Evolutionary conservation across 2,329 filamentous ascomycete species (phyloP), one percentile per base, ranked within the genome.

Genomic region (Botrytis galanthina): DNA sequence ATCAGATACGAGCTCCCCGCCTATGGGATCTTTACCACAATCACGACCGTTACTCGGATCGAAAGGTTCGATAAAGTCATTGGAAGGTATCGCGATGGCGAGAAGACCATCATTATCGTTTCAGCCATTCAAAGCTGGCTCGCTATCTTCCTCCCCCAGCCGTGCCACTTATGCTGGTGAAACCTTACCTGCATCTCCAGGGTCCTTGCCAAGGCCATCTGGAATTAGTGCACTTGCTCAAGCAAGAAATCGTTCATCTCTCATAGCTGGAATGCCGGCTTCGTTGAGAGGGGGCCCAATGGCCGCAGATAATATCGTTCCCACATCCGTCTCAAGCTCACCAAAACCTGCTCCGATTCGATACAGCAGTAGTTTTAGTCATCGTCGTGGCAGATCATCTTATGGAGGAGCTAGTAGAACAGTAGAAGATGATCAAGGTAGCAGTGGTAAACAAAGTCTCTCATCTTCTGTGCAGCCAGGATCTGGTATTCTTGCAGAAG

Each of bases 71-170:
- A 66, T 80, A 59, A 85, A 85, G 68, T 83, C 82, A 22, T 82
- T 84, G 59, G 89, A 92, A 61, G 85, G 84, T 35, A 79, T 80
- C 22, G 79, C 82, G 35, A 84, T 87, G 66, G 87, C 87, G 71
- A 88, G 94, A 78, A 89, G 94, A 71, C 91, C 93, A 10, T 98
- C 94, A 0, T 89, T 97, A 35, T 97, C 93, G 0, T 97, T 98
- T 79, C 93, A 97, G 78, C 95, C 95, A 0, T 99, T 99, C 85
- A 99, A 99, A 83, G 93, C 95, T 22, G 95, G 95, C 18, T 97
- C 95, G 1, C 85, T 98, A n/a, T 97, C 95, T 3, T 94, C 93
- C 6, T 98, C 95, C 7, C 95, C 95, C 0, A 81, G 86, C n/a
- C 84, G 84, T 39, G 75, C 72, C 4, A 78, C 75, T n/a, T 75